Base-by-base conservation (phyloP, 208 protist genomes). In the Leishmania braziliensis region DNA sequence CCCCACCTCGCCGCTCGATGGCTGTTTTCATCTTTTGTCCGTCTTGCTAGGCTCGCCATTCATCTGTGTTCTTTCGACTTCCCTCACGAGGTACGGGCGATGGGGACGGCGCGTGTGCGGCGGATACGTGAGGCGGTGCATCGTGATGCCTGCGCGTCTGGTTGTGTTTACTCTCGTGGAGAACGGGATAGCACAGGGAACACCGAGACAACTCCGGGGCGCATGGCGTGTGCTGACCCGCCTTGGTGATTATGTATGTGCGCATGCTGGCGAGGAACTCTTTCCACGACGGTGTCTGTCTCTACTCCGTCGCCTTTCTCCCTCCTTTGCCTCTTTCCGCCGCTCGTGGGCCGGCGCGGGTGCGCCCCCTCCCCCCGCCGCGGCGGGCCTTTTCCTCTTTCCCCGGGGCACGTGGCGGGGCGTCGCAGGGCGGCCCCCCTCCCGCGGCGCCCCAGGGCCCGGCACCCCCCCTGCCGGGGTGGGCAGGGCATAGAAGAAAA, bases 11-110 rank as follows among this genome's bases (percentile, higher is more conserved):
- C 36, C 39, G 8, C 18, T 48, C 14, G 66, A 48, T 39, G 51
- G 23, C 69, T 73, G 39, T 73, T 73, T 73, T 73, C 20, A 12
- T 73, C 53, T 73, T 54, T 10, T 29, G 43, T 53, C n/a, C 51
- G 43, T 75, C 26, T 58, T 53, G 26, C 50, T 46, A 26, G 48
- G 68, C 68, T 26, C 26, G 23, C 43, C 46, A 33, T 73, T 16
- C 5, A 5, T 53, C 39, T 73, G 53, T 29, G 72, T 1, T 76
- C 33, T 63, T 62, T 6, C n/a, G 5, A 23, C 33, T 62, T 66
- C 63, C 33, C 39, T 26, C 10, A 14, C 66, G 66, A 71, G 26
- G 8, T 20, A 23, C 16, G 69, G 43, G 33, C 20, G n/a, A 54
- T 73, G 23, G 46, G 23, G 39, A 46, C 43, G 39, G 69, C 69